Base-by-base conservation (phyloP, 139 green algal species). In the Monoraphidium neglectum region DNA sequence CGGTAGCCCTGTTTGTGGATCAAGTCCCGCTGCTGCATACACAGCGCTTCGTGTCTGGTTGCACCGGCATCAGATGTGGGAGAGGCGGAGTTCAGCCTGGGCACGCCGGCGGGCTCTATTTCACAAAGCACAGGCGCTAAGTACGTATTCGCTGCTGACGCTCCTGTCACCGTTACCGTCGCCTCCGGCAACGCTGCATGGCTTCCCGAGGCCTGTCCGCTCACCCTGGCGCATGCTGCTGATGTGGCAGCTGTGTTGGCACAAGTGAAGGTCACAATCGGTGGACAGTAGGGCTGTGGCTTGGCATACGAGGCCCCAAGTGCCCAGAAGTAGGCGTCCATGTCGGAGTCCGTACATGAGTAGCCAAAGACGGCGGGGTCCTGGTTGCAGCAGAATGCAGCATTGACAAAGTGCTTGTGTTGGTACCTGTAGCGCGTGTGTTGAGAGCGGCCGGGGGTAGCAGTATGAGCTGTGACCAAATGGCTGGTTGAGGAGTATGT, bases 381-480 rank as follows among this genome's bases (percentile, higher is more conserved):
- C 2, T 49, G 28, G 51, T 79, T n/a, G 66, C 73, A 79, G 63
- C 73, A 79, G 63, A 35, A 67, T 10, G 72, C 46, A 0, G 33
- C 46, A 33, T 73, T 72, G 47, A 32, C 63, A 67, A 72, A 79
- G 33, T 79, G 51, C 62, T 65, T 66, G 63, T 79, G 73, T 36
- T 79, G 73, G 57, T 65, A 33, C 57, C 57, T 65, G 57, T 10
- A n/a, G n/a, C n/a, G n/a, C n/a, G n/a, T n/a, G n/a, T n/a, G n/a
- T n/a, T n/a, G n/a, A n/a, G n/a, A n/a, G n/a, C n/a, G n/a, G n/a
- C n/a, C n/a, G n/a, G n/a, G n/a, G n/a, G n/a, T n/a, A n/a, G n/a
- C n/a, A n/a, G n/a, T n/a, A n/a, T n/a, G 51, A 60, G 51, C 18
- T 28, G 51, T 60, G 21, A 60, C 51, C 21, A 60, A 21, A 21